Conservation (phyloP, 2,329 filamentous ascomycete genomes). For the Phialemoniopsis sp. region DNA sequence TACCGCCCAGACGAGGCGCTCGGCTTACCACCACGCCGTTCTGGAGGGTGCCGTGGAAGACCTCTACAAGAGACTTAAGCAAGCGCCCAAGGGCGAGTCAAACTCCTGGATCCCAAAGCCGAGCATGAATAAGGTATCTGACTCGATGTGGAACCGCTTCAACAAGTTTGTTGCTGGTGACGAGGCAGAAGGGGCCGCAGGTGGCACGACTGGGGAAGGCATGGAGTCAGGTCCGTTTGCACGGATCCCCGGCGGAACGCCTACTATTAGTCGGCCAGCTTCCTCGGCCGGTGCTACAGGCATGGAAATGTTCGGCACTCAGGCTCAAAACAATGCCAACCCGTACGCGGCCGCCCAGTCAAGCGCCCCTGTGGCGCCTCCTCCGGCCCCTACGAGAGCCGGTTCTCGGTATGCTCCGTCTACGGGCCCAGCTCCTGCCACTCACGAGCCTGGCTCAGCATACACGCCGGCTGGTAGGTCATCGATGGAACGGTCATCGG, state of each 20-base stretch:
- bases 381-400: constrained; percentile 35
- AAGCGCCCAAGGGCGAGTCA: constrained; percentile 76
- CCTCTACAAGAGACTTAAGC: constrained; percentile 75
- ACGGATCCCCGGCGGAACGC: constrained; percentile 71
- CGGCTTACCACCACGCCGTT: constrained; percentile 77
- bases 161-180: constrained; percentile 96
- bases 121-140: constrained; percentile 93
- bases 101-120: constrained; percentile 92
- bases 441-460: constrained; percentile 18
- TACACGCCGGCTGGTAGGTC: constrained; percentile 24
- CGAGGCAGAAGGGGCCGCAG: constrained; percentile 64
- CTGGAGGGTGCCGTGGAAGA: constrained; percentile 79
- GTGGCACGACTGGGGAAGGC: constrained; percentile 49
- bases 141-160: constrained; percentile 85
- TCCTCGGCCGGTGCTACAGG: constrained; percentile 60
- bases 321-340: constrained; percentile 22
- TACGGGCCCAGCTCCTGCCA: constrained; percentile 17
- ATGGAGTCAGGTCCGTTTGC: constrained; percentile 74
- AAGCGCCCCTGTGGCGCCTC: constrained; percentile 23
- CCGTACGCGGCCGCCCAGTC: constrained; percentile 19
- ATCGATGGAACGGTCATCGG: constrained; percentile 39
- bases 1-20: constrained; percentile 75
- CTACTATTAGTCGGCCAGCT: constrained; percentile 69
- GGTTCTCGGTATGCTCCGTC: constrained; percentile 46
- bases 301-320: constrained; percentile 70